Percentiles rank a stretch among this genome's conserved stretches.
Evolutionary conservation across 768 basidiomycete genomes (phyloP).

Genomic region (Amanita rimosa): DNA sequence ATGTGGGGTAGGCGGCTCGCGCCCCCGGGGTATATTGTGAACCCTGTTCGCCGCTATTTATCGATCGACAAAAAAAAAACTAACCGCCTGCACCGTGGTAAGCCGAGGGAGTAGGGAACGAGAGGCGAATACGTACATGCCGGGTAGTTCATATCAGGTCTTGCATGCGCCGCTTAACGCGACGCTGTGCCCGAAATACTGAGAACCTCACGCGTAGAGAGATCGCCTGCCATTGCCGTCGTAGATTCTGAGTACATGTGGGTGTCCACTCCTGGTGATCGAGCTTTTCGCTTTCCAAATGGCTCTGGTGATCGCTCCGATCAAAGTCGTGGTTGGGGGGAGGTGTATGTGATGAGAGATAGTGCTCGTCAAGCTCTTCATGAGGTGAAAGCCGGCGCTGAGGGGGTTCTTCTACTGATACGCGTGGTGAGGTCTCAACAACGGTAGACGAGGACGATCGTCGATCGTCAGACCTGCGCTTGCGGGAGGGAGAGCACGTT

Average conservation of each 20-base stretch:
- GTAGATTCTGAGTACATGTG: conserved; percentile 41
- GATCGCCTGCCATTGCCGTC: conserved; percentile 52
- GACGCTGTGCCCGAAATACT: conserved; percentile 37
- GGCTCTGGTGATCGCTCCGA: background rate
- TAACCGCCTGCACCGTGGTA: background rate
- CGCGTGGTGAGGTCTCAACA: conserved; percentile 4
- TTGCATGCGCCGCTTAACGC: conserved; percentile 20
- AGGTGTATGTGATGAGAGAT: background rate
- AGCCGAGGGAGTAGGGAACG: background rate
- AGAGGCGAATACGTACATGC: background rate
- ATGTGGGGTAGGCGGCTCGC: background rate
- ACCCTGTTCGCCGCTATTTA: background rate
- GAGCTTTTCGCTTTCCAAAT: conserved; percentile 11
- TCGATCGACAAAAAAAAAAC: background rate
- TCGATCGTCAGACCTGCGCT: conserved; percentile 5
- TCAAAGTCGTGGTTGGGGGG: background rate
- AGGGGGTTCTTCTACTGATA: background rate
- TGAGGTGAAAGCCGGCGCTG: conserved; percentile 1
- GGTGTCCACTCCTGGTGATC: conserved; percentile 31
- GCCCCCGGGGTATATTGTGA: background rate
- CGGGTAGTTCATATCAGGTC: conserved; percentile 11
- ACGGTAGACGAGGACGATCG: conserved; percentile 1
- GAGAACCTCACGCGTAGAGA: conserved; percentile 43
- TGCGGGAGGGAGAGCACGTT: conserved; percentile 5
- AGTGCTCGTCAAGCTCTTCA: conserved; percentile 4